These are phyloP conservation scores for Kwoniella newhampshirensis DNA, from an alignment of 768 basidiomycete species.

Conservation along the genomic window DNA sequence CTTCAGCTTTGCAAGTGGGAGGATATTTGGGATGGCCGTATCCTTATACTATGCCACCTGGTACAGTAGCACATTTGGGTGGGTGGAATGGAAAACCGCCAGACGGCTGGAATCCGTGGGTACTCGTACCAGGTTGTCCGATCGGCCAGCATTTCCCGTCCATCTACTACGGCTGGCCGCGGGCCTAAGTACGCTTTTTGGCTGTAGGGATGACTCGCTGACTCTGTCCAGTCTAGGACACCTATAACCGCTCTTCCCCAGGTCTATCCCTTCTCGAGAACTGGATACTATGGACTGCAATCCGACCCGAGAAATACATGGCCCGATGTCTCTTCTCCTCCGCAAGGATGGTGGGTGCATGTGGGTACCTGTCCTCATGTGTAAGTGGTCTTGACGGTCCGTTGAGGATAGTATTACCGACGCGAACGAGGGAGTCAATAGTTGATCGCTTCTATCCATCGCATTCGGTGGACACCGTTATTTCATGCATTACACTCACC, in stretches of 20 bases:
- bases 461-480: too few relatives aligned
- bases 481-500: too few relatives aligned
- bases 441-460: slow-evolving; percentile 1
- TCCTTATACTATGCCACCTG: slow-evolving; percentile 31
- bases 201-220: slow-evolving; percentile 3
- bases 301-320: slow-evolving; percentile 5
- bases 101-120: slow-evolving; percentile 44
- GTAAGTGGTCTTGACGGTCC: slow-evolving; percentile 3
- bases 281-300: slow-evolving; percentile 40
- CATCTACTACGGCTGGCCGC: slow-evolving; percentile 12
- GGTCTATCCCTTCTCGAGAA: slow-evolving; percentile 44
- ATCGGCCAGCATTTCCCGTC: slow-evolving; percentile 18
- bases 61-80: slow-evolving; percentile 15
- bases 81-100: slow-evolving; percentile 41
- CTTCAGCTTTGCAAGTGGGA: slow-evolving; percentile 7
- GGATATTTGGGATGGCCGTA: slow-evolving; percentile 44
- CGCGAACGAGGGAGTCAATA: not conserved
- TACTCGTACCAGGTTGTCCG: slow-evolving; percentile 17
- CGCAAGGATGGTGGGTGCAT: slow-evolving; percentile 4
- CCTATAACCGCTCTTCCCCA: slow-evolving; percentile 37
- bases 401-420: too few relatives aligned
- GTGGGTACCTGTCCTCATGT: slow-evolving; percentile 2
- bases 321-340: slow-evolving; percentile 1
- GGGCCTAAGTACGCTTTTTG: slow-evolving; percentile 16
- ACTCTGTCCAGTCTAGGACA: slow-evolving; percentile 21